phyloP scores from a whole-genome alignment of 306 rosid genomes.

The Citrullus amarus region DNA sequence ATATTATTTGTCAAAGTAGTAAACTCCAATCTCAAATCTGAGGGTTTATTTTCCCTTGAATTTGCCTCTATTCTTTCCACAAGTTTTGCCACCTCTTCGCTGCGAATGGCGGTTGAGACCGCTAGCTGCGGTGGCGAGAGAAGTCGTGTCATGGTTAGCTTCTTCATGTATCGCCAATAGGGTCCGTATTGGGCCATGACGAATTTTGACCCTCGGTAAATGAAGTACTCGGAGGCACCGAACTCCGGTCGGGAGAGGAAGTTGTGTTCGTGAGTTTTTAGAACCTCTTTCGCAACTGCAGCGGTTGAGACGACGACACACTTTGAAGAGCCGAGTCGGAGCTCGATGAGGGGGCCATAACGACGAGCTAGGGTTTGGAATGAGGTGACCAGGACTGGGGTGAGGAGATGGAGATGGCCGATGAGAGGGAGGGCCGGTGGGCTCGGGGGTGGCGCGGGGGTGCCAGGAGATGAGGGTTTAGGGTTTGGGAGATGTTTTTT shows the following conservation, averaged over 20 bases:
- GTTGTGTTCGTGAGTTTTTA: slow-evolving; percentile 40
- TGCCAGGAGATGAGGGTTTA: background rate
- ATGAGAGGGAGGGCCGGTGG: slow-evolving; percentile 27
- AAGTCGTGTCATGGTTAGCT: slow-evolving; percentile 31
- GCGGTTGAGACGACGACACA: slow-evolving; percentile 40
- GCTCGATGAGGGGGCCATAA: slow-evolving; percentile 46
- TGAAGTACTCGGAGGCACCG: slow-evolving; percentile 31
- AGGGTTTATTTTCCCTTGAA: slow-evolving; percentile 6
- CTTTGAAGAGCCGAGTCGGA: slow-evolving; percentile 41
- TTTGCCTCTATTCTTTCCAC: slow-evolving; percentile 17
- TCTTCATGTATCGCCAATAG: slow-evolving; percentile 61
- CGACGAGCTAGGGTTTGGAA: slow-evolving; percentile 32
- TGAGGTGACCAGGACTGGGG: slow-evolving; percentile 38
- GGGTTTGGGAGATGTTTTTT: background rate
- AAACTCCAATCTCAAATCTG: slow-evolving; percentile 24
- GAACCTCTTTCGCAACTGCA: slow-evolving; percentile 31
- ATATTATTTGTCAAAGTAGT: slow-evolving; percentile 33
- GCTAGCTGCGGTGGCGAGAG: slow-evolving; percentile 32
- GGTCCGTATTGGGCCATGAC: slow-evolving; percentile 40
- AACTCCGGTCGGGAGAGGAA: slow-evolving; percentile 38
- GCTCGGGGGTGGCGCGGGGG: slow-evolving; percentile 14
- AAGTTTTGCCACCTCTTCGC: slow-evolving; percentile 23
- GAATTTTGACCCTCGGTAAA: slow-evolving; percentile 33
- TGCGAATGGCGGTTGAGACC: slow-evolving; percentile 16
- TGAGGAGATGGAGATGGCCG: slow-evolving; percentile 35